These are phyloP conservation scores for Aphanomyces euteiches DNA, from an alignment of 352 stramenopile genomes.

Conservation along the genomic window DNA sequence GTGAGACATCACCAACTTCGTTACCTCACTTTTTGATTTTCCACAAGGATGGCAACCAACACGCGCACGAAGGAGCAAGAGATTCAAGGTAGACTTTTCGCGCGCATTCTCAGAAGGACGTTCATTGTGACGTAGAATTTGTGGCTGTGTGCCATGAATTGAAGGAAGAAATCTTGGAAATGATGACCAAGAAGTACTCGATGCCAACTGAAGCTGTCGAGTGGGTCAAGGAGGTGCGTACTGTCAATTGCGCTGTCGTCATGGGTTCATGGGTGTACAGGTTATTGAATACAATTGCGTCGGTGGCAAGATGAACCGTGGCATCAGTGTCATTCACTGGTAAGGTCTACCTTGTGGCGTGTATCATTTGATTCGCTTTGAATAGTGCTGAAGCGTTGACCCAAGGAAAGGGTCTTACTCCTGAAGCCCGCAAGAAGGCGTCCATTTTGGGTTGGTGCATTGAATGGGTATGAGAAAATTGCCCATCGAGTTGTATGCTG, in stretches of 20 bases:
- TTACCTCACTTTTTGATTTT: slow-evolving; percentile 16
- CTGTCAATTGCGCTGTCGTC: too few species aligned
- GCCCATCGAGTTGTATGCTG: neutral
- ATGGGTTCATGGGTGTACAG: slow-evolving; percentile 17
- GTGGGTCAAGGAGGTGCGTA: slow-evolving; percentile 57
- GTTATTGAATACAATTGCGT: slow-evolving; percentile 96
- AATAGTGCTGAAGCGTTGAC: slow-evolving; percentile 60
- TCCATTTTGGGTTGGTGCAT: slow-evolving; percentile 97
- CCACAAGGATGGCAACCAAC: slow-evolving; percentile 5
- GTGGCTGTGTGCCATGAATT: slow-evolving; percentile 65
- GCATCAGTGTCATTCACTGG: slow-evolving; percentile 93
- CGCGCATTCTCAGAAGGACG: neutral
- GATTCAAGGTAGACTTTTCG: neutral
- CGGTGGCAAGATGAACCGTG: slow-evolving; percentile 98
- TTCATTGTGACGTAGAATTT: slow-evolving; percentile 53
- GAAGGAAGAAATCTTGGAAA: slow-evolving; percentile 71
- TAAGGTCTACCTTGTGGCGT: slow-evolving; percentile 23
- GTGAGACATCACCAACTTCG: neutral
- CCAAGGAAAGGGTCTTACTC: slow-evolving; percentile 44
- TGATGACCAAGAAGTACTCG: slow-evolving; percentile 54
- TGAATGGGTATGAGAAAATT: slow-evolving; percentile 83
- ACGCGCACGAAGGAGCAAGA: slow-evolving; percentile 16
- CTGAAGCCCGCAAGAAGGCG: slow-evolving; percentile 75
- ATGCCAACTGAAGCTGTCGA: slow-evolving; percentile 77
- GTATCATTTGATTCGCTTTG: neutral